Conservation (phyloP, 805 yeast species). For the Kodamaea fukazawae region DNA sequence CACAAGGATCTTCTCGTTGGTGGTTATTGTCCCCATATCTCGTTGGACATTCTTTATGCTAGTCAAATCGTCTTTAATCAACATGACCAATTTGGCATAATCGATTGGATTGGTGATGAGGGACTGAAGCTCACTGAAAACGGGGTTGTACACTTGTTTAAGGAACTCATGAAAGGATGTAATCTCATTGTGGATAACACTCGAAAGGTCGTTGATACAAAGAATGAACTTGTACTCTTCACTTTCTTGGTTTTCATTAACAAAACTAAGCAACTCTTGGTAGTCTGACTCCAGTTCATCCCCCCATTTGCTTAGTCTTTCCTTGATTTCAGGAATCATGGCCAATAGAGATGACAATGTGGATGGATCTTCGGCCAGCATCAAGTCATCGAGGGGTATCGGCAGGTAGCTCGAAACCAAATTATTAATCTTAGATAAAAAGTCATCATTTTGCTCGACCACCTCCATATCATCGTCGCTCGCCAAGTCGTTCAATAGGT, state of each 20-base stretch:
- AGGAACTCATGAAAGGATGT: slow-evolving; percentile 46
- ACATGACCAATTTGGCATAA: slow-evolving; percentile 51
- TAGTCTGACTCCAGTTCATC: slow-evolving; percentile 28
- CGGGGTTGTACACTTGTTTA: slow-evolving; percentile 50
- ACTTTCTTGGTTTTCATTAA: slow-evolving; percentile 25
- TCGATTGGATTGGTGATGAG: slow-evolving; percentile 61
- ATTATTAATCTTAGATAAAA: neutral
- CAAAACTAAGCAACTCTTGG: slow-evolving; percentile 28
- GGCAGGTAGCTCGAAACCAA: neutral
- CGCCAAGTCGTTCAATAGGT: slow-evolving; percentile 41
- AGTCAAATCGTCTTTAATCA: slow-evolving; percentile 49
- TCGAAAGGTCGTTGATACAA: slow-evolving; percentile 52
- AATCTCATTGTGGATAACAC: slow-evolving; percentile 56
- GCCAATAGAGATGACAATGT: slow-evolving; percentile 22
- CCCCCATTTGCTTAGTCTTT: slow-evolving; percentile 18
- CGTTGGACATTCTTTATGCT: slow-evolving; percentile 28
- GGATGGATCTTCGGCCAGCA: slow-evolving; percentile 17
- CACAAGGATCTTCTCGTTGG: slow-evolving; percentile 67
- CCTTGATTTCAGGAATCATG: slow-evolving; percentile 23
- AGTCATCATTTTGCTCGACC: slow-evolving; percentile 8
- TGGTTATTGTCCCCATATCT: slow-evolving; percentile 41
- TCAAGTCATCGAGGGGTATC: neutral
- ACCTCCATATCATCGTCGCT: slow-evolving; percentile 22
- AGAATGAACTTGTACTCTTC: slow-evolving; percentile 52
- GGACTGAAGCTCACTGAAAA: slow-evolving; percentile 70